Percentiles rank a stretch among this genome's conserved stretches.
Conservation (phyloP, 768 basidiomycete species). For the Boletus vermiculosoides region DNA sequence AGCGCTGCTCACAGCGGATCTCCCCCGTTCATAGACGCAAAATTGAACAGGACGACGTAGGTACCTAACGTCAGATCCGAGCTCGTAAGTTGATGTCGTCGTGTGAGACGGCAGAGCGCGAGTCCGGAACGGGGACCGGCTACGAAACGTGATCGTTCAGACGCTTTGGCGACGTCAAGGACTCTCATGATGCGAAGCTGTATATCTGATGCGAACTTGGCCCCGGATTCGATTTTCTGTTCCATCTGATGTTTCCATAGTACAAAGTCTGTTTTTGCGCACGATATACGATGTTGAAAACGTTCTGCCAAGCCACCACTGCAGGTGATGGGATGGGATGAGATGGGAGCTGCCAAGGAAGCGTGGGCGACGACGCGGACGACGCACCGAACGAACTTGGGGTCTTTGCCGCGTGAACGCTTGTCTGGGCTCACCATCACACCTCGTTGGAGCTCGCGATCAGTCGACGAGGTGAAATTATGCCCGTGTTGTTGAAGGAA, state of each 20-base stretch:
- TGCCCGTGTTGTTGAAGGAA: constrained; percentile 48
- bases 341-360: too few species aligned
- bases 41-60: constrained; percentile 40
- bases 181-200: constrained; percentile 46
- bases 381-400: constrained; percentile 49
- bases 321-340: neutral
- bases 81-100: constrained; percentile 17
- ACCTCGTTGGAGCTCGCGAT: constrained; percentile 45
- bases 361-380: neutral
- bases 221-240: constrained; percentile 31
- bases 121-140: constrained; percentile 35
- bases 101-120: constrained; percentile 41
- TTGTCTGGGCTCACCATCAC: constrained; percentile 61
- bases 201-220: constrained; percentile 38
- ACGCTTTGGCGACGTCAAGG: constrained; percentile 34
- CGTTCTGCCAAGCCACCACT: constrained; percentile 61
- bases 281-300: constrained; percentile 43
- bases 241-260: constrained; percentile 56
- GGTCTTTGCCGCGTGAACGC: constrained; percentile 40
- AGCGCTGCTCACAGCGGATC: constrained; percentile 32
- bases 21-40: constrained; percentile 26
- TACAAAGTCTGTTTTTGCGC: constrained; percentile 43
- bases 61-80: constrained; percentile 23
- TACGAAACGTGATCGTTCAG: constrained; percentile 29
- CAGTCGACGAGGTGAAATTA: constrained; percentile 36